phyloP scores from a whole-genome alignment of 768 basidiomycete genomes.

The Glaciozyma martinii region DNA sequence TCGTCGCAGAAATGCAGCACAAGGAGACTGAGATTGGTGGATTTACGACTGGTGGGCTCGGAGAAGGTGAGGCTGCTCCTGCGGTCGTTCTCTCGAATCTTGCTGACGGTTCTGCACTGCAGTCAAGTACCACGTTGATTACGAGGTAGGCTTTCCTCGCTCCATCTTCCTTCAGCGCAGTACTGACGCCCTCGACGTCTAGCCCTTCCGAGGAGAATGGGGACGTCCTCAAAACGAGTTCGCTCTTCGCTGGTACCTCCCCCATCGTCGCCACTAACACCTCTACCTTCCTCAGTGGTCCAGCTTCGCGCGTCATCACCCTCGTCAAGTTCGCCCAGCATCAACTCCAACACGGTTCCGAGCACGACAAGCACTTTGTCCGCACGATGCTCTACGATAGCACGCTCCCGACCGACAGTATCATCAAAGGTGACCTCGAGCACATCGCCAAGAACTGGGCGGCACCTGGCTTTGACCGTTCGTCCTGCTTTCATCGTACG shows the following conservation, averaged over 20 bases:
- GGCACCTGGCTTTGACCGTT: constrained; percentile 23
- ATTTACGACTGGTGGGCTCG: constrained; percentile 29
- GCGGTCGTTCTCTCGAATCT: no score
- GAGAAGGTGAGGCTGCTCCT: constrained; percentile 9
- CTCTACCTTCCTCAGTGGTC: constrained; percentile 10
- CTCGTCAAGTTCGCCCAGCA: constrained; percentile 19
- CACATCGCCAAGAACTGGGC: constrained; percentile 22
- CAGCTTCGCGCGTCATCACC: constrained; percentile 27
- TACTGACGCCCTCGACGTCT: not conserved
- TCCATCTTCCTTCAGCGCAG: no score
- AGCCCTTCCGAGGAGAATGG: constrained; percentile 30
- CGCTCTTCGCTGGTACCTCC: not conserved
- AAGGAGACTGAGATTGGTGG: constrained; percentile 30
- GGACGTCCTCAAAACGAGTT: constrained; percentile 27
- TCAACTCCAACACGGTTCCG: constrained; percentile 13
- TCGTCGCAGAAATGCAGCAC: constrained; percentile 31
- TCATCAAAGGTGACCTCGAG: constrained; percentile 34
- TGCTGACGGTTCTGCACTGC: no score
- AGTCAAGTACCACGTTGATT: constrained; percentile 30
- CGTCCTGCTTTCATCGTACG: not conserved
- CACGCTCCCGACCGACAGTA: constrained; percentile 12
- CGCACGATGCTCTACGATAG: constrained; percentile 20
- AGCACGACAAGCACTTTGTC: constrained; percentile 15
- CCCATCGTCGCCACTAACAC: no score
- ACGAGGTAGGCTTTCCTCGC: no score